A percentile compares a stretch with the other conserved stretches of the same genome.
Conservation (phyloP, 352 stramenopile genomes). For the Thraustochytrium sp. region DNA sequence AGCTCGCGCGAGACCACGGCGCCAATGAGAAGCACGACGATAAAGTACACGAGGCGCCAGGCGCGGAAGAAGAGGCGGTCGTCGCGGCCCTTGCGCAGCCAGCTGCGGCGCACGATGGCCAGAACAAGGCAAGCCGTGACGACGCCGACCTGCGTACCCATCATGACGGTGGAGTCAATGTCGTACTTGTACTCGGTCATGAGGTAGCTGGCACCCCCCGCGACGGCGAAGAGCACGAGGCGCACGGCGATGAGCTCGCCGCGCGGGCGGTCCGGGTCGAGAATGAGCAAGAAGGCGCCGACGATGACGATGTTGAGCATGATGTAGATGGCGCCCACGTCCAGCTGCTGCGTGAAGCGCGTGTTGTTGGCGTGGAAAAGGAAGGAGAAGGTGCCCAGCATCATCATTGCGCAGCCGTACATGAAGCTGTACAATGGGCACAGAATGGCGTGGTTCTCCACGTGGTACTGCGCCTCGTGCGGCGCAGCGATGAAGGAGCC, state of each 20-base stretch:
- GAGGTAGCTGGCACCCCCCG: not conserved
- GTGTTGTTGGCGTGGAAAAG: not conserved
- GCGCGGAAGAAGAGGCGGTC: conserved; percentile 10
- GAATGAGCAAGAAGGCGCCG: not conserved
- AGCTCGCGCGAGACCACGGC: not conserved
- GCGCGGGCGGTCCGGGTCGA: not conserved
- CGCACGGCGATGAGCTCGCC: not conserved
- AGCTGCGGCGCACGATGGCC: not conserved
- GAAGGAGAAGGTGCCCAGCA: not conserved
- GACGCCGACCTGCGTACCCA: not conserved
- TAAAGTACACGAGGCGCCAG: not conserved
- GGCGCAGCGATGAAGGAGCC: not conserved
- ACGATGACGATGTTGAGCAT: not conserved
- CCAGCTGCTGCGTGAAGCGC: not conserved
- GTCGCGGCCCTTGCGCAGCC: not conserved
- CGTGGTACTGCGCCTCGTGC: not conserved
- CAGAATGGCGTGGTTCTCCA: conserved; percentile 10
- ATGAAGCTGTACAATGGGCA: not conserved
- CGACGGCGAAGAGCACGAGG: not conserved
- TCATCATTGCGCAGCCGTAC: not conserved
- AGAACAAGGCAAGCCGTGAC: not conserved
- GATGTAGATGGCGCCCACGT: not conserved
- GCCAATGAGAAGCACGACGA: not conserved
- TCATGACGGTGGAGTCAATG: not conserved
- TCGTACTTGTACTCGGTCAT: not conserved